These are phyloP conservation scores for Panaeolus cyanescens DNA, from an alignment of 768 basidiomycete genomes.

Conservation along the genomic window DNA sequence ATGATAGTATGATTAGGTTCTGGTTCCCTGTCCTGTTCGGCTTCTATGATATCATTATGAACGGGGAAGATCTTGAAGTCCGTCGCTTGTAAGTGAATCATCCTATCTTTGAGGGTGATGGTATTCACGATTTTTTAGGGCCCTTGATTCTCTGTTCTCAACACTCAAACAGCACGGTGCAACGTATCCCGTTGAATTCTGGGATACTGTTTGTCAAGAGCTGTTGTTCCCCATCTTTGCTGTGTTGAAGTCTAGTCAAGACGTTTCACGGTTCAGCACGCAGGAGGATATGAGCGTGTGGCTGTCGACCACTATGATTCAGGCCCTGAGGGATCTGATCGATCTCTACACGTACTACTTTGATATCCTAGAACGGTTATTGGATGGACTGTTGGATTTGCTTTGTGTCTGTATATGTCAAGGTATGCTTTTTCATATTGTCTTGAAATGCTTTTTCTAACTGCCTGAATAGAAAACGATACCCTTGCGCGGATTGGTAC, in stretches of 20 bases:
- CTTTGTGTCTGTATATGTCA: slow-evolving; percentile 98
- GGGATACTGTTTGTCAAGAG: slow-evolving; percentile 97
- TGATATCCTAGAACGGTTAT: slow-evolving; percentile 82
- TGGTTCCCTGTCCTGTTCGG: slow-evolving; percentile 97
- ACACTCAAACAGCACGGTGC: slow-evolving; percentile 90
- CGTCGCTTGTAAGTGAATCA: slow-evolving; percentile 81
- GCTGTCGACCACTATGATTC: slow-evolving; percentile 99
- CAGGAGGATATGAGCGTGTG: slow-evolving; percentile 99
- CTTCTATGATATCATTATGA: slow-evolving; percentile 99
- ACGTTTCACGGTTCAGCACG: slow-evolving; percentile 89
- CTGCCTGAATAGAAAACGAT: slow-evolving; percentile 77
- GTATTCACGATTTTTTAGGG: slow-evolving; percentile 48
- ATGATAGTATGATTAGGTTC: slow-evolving; percentile 92
- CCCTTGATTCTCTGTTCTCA: slow-evolving; percentile 93
- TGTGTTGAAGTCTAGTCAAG: slow-evolving; percentile 90
- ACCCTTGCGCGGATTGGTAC: slow-evolving; percentile 97
- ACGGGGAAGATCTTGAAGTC: slow-evolving; percentile 97
- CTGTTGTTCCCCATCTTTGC: slow-evolving; percentile 98
- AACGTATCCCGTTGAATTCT: slow-evolving; percentile 88
- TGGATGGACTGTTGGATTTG: slow-evolving; percentile 93
- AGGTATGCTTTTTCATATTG: slow-evolving; percentile 57
- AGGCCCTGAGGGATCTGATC: slow-evolving; percentile 92
- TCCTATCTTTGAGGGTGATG: background rate
- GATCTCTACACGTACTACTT: slow-evolving; percentile 97
- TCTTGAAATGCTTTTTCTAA: background rate